These are phyloP conservation scores for Kwoniella shandongensis DNA, from an alignment of 768 basidiomycete species.

Conservation along the genomic window DNA sequence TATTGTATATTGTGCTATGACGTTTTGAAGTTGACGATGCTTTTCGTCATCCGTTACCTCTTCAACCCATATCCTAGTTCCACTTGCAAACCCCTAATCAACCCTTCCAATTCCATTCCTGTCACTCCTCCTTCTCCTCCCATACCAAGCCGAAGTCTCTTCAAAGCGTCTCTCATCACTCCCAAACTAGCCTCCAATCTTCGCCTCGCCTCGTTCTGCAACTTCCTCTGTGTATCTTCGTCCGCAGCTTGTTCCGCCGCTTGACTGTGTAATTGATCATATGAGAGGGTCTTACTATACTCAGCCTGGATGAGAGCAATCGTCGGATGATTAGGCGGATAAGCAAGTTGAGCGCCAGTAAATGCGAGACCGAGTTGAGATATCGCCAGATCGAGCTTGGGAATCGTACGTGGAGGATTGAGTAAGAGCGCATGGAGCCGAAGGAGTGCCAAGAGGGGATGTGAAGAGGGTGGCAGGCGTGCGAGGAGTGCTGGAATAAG, in stretches of 20 bases:
- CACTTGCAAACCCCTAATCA: slow-evolving; percentile 65
- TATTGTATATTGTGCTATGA: too few relatives aligned
- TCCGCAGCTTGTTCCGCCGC: not conserved
- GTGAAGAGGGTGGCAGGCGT: slow-evolving; percentile 64
- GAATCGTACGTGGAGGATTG: slow-evolving; percentile 52
- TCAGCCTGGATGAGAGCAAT: slow-evolving; percentile 74
- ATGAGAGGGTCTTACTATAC: slow-evolving; percentile 70
- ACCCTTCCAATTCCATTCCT: slow-evolving; percentile 64
- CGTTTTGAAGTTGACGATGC: too few relatives aligned
- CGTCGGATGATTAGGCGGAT: slow-evolving; percentile 71
- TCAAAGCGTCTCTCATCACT: slow-evolving; percentile 64
- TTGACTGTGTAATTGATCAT: slow-evolving; percentile 8
- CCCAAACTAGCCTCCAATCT: slow-evolving; percentile 67
- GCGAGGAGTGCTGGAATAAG: slow-evolving; percentile 66
- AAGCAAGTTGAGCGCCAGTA: slow-evolving; percentile 61
- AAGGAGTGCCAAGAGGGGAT: slow-evolving; percentile 73
- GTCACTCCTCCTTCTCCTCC: slow-evolving; percentile 70
- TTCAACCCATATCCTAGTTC: slow-evolving; percentile 58
- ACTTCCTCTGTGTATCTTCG: not conserved
- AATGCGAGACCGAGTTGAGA: slow-evolving; percentile 58
- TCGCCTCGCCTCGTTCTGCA: slow-evolving; percentile 41
- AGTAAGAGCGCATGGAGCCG: slow-evolving; percentile 70
- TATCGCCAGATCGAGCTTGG: slow-evolving; percentile 15
- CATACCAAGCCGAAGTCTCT: slow-evolving; percentile 69
- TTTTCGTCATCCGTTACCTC: too few relatives aligned